Evolutionary conservation across 164 flowering plant genomes (phyloP).

Genomic region (Sedum album): DNA sequence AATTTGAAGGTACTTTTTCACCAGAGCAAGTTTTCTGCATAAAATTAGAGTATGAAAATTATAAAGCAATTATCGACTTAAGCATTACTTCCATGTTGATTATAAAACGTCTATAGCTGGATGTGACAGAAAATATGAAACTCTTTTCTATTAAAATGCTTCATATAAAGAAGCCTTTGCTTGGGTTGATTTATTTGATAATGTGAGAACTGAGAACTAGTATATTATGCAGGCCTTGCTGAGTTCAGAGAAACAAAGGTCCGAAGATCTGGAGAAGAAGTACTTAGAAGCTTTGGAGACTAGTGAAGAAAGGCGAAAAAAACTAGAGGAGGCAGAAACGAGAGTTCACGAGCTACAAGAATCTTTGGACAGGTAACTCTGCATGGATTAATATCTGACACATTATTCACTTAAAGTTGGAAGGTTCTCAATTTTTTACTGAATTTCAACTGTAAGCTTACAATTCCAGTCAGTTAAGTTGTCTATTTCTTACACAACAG

Average conservation of each 20-base stretch:
- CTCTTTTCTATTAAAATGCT: background rate
- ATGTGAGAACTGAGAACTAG: background rate
- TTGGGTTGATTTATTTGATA: background rate
- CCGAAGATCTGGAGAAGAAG: slow-evolving; percentile 46
- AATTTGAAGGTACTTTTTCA: slow-evolving; percentile 52
- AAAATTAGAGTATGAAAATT: background rate
- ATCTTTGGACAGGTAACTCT: slow-evolving; percentile 50
- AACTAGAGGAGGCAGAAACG: slow-evolving; percentile 63
- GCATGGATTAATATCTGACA: background rate
- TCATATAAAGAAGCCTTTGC: background rate
- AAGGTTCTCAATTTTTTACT: background rate
- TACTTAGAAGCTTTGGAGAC: slow-evolving; percentile 34
- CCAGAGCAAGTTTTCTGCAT: background rate
- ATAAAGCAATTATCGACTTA: too few species aligned
- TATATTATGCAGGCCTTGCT: slow-evolving; percentile 33
- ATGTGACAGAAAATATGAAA: background rate
- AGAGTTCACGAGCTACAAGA: slow-evolving; percentile 68
- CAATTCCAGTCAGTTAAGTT: background rate
- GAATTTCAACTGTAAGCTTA: background rate
- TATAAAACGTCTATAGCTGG: too few species aligned
- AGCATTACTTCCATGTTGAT: background rate
- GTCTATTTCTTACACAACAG: too few species aligned
- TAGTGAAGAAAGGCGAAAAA: slow-evolving; percentile 51
- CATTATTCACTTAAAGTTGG: background rate
- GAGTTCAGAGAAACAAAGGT: slow-evolving; percentile 47